A percentile compares a stretch with the other conserved stretches of the same genome.
These are phyloP conservation scores for Obelidium mucronatum DNA, from an alignment of 192 early-diverging fungal species.

Conservation along the genomic window DNA sequence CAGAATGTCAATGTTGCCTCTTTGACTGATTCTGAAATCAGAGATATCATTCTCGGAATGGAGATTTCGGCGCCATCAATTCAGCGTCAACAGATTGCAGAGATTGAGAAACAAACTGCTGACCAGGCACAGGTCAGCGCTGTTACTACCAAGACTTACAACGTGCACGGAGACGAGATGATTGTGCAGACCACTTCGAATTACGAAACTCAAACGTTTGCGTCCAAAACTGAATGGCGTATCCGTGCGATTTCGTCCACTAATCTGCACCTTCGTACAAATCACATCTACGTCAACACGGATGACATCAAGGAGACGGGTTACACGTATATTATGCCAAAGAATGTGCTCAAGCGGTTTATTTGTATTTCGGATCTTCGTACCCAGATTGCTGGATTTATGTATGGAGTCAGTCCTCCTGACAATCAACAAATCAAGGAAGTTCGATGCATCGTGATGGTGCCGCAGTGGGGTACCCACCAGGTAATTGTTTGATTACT, in stretches of 20 bases:
- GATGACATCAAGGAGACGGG: slow-evolving; percentile 96
- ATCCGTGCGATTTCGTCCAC: slow-evolving; percentile 96
- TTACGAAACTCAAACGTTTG: slow-evolving; percentile 96
- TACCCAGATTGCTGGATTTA: slow-evolving; percentile 93
- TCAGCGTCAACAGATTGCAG: slow-evolving; percentile 96
- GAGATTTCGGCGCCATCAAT: slow-evolving; percentile 96
- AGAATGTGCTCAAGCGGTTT: slow-evolving; percentile 98
- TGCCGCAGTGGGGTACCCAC: slow-evolving; percentile 99
- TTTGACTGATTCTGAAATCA: slow-evolving; percentile 94
- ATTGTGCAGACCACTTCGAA: slow-evolving; percentile 97
- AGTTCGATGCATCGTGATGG: slow-evolving; percentile 89
- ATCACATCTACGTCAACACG: slow-evolving; percentile 95
- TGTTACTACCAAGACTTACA: slow-evolving; percentile 94
- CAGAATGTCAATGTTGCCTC: slow-evolving; percentile 93
- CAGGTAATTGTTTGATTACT: slow-evolving; percentile 33
- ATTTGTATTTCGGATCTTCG: slow-evolving; percentile 93
- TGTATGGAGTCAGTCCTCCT: slow-evolving; percentile 91
- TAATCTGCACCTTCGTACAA: slow-evolving; percentile 92
- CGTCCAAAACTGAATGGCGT: slow-evolving; percentile 99
- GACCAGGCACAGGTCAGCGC: slow-evolving; percentile 95
- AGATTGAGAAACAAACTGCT: slow-evolving; percentile 95
- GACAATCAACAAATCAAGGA: slow-evolving; percentile 96
- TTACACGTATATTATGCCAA: slow-evolving; percentile 95
- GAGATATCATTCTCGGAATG: slow-evolving; percentile 99
- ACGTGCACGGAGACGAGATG: slow-evolving; percentile 98